Percentiles rank a stretch among this genome's conserved stretches.
These are phyloP conservation scores for Chrysoporthe deuterocubensis DNA, from an alignment of 2,329 filamentous ascomycete genomes.

Conservation along the genomic window DNA sequence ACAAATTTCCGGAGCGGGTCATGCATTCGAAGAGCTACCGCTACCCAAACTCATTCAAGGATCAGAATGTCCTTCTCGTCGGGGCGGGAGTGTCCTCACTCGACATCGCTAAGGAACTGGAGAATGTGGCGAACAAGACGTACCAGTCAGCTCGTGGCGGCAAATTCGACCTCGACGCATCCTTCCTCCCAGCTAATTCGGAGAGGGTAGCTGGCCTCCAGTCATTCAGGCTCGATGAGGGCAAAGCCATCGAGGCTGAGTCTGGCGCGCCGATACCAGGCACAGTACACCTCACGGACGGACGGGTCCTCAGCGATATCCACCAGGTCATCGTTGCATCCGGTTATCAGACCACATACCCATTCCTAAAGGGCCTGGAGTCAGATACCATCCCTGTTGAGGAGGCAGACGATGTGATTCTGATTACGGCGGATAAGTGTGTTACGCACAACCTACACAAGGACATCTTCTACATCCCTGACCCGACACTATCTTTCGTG, in stretches of 20 bases:
- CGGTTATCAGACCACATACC: constrained; percentile 70
- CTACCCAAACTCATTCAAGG: constrained; percentile 58
- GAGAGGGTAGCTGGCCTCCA: constrained; percentile 56
- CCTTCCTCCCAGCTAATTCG: constrained; percentile 57
- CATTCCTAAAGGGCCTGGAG: constrained; percentile 61
- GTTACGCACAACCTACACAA: constrained; percentile 70
- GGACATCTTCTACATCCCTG: constrained; percentile 73
- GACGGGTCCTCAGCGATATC: constrained; percentile 55
- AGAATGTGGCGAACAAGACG: constrained; percentile 41
- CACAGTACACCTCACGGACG: constrained; percentile 56
- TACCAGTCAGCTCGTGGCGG: constrained; percentile 63
- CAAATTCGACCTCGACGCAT: constrained; percentile 59
- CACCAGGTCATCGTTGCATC: constrained; percentile 68
- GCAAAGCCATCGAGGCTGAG: constrained; percentile 20
- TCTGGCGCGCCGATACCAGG: constrained; percentile 49
- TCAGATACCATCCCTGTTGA: constrained; percentile 43
- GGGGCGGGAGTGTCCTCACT: constrained; percentile 55
- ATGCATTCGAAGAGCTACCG: constrained; percentile 76
- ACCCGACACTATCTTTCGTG: constrained; percentile 66
- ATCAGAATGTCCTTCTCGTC: constrained; percentile 53
- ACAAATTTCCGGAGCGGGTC: constrained; percentile 54
- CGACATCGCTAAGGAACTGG: constrained; percentile 48
- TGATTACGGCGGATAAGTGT: constrained; percentile 66
- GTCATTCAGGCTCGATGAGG: constrained; percentile 47
- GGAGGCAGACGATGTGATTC: constrained; percentile 53